Evolutionary conservation across 441 rosid species (phyloP).

Genomic region (Populus hybrid): DNA sequence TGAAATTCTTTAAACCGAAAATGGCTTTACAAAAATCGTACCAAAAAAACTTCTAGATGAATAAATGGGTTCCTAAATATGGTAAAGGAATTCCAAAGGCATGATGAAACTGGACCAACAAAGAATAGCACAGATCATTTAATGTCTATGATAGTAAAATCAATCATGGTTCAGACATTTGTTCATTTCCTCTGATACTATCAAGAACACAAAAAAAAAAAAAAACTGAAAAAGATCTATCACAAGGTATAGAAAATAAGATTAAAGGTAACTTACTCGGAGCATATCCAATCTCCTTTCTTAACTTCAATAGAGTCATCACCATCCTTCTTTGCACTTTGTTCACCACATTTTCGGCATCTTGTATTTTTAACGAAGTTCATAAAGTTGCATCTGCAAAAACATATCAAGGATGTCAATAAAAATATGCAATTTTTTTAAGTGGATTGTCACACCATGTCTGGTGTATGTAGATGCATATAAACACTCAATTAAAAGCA

Average conservation of each 20-base stretch:
- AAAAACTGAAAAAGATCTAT: not conserved
- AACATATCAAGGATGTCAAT: too few species aligned
- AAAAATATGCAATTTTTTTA: too few species aligned
- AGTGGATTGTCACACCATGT: too few species aligned
- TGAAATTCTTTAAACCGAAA: not conserved
- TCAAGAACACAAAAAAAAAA: too few species aligned
- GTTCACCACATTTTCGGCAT: slow-evolving; percentile 64
- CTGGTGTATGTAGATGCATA: too few species aligned
- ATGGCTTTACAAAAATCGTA: not conserved
- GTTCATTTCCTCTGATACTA: not conserved
- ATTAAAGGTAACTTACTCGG: slow-evolving; percentile 42
- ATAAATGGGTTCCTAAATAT: not conserved
- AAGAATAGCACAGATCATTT: not conserved
- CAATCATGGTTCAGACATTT: not conserved
- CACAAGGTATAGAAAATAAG: not conserved
- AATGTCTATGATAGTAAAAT: not conserved
- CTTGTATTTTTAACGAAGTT: slow-evolving; percentile 61
- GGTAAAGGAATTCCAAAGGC: not conserved
- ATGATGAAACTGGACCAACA: not conserved
- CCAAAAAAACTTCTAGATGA: too few species aligned
- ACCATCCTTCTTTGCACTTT: slow-evolving; percentile 49
- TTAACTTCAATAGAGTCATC: slow-evolving; percentile 50
- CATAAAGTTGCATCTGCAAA: slow-evolving; percentile 18
- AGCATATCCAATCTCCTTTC: slow-evolving; percentile 88
- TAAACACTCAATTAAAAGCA: too few species aligned